Evolutionary conservation across 805 yeast species (phyloP).

Genomic region (Sugiyamaella qingdaonensis): DNA sequence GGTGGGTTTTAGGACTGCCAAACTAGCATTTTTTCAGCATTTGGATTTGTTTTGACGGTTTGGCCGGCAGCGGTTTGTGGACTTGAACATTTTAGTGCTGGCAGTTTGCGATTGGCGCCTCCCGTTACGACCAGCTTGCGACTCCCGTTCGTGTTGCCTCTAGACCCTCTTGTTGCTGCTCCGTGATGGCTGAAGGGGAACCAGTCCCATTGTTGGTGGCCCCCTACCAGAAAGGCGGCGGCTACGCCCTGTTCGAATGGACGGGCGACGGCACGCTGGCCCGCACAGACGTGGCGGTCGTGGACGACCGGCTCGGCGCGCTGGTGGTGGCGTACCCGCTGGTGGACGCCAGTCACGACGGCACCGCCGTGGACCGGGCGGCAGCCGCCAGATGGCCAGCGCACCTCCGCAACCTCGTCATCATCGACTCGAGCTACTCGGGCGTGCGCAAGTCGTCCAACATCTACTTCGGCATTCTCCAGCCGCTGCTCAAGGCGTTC

Average conservation of each 20-base stretch:
- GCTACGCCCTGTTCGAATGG: constrained; percentile 1
- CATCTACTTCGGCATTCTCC: constrained; percentile 28
- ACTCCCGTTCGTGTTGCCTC: neutral
- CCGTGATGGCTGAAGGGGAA: neutral
- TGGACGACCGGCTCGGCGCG: constrained; percentile 11
- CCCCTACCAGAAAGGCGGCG: constrained; percentile 2
- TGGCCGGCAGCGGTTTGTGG: neutral
- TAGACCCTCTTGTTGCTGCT: neutral
- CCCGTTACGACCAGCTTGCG: neutral
- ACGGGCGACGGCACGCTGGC: neutral
- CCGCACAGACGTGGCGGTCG: constrained; percentile 7
- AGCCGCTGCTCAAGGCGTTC: constrained; percentile 33
- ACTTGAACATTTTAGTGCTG: neutral
- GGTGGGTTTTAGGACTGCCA: neutral
- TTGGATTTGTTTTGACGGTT: neutral
- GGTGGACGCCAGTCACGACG: constrained; percentile 7
- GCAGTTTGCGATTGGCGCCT: neutral
- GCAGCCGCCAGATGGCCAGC: constrained; percentile 18
- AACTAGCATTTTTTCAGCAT: neutral
- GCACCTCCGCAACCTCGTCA: constrained; percentile 28
- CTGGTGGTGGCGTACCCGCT: constrained; percentile 16
- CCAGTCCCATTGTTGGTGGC: constrained; percentile 4
- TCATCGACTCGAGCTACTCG: constrained; percentile 33
- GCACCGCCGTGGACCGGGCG: neutral
- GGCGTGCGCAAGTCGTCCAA: constrained; percentile 26